Conservation (phyloP, 805 yeast species). For the Yamadazyma sp. region DNA sequence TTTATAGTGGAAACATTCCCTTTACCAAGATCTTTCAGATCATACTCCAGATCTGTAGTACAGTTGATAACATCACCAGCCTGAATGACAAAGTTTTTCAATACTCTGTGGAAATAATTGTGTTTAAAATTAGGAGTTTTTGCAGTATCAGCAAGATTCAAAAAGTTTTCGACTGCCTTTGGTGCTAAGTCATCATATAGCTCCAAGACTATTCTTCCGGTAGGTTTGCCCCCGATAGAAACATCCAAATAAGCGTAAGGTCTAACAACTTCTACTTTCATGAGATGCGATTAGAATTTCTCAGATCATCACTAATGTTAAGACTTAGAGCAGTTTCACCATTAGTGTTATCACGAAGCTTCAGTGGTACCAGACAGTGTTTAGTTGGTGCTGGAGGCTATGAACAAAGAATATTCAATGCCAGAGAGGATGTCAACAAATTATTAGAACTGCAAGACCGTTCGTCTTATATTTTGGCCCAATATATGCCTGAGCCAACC, state of each 20-base stretch:
- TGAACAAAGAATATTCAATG: slow-evolving; percentile 15
- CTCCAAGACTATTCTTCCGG: slow-evolving; percentile 64
- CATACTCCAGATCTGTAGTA: slow-evolving; percentile 20
- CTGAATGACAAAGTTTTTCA: slow-evolving; percentile 69
- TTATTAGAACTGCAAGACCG: slow-evolving; percentile 51
- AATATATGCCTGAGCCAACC: slow-evolving; percentile 65
- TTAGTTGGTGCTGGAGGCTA: slow-evolving; percentile 5
- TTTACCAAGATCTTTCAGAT: slow-evolving; percentile 27
- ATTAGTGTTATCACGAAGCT: no score
- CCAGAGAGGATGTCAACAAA: slow-evolving; percentile 43
- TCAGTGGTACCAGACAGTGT: no score
- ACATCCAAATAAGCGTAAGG: slow-evolving; percentile 51
- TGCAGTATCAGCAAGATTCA: slow-evolving; percentile 27
- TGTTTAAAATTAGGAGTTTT: slow-evolving; percentile 22
- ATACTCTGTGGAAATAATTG: slow-evolving; percentile 57
- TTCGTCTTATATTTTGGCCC: slow-evolving; percentile 62
- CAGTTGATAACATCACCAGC: slow-evolving; percentile 56
- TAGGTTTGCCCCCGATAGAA: slow-evolving; percentile 32
- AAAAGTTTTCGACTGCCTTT: slow-evolving; percentile 49
- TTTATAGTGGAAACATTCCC: slow-evolving; percentile 27
- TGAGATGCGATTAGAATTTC: slow-evolving; percentile 10
- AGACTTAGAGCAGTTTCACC: background rate
- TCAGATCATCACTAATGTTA: no score
- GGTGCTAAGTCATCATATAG: slow-evolving; percentile 54
- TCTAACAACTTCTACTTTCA: slow-evolving; percentile 30